Percentiles rank a stretch among this genome's conserved stretches.
Evolutionary conservation across 1,284 basidiomycete genomes (phyloP).

Genomic region (Pisolithus thermaeus): DNA sequence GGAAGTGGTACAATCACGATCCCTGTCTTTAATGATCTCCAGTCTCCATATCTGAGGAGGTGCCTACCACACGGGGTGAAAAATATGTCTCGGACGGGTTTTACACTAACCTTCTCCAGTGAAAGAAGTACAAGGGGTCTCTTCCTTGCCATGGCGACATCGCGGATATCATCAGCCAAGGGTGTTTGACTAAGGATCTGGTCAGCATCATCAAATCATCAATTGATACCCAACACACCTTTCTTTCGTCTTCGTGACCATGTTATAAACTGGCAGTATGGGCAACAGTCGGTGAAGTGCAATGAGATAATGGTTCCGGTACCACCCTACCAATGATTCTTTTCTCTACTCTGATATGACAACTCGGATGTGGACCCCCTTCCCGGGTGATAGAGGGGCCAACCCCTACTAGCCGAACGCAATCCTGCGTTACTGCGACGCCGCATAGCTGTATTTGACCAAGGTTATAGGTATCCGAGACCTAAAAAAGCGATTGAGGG

Average conservation of each 20-base stretch:
- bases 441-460: neutral
- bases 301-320: neutral
- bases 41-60: too few species aligned
- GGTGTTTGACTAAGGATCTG: neutral
- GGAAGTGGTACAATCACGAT: neutral
- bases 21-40: neutral
- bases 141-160: constrained; percentile 52
- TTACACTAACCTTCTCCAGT: neutral
- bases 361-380: neutral
- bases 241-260: neutral
- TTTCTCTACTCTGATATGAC: neutral
- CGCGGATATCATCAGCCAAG: neutral
- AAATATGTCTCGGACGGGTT: neutral
- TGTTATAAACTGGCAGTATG: neutral
- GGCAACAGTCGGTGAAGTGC: neutral
- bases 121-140: neutral
- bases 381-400: neutral
- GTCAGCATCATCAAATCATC: neutral
- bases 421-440: neutral
- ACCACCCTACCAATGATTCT: neutral
- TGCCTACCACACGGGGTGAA: too few species aligned
- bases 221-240: neutral
- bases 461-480: neutral
- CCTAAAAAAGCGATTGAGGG: neutral
- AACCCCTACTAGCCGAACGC: neutral